Conservation (phyloP, 2,329 filamentous ascomycete species). For the Colletotrichum horii region DNA sequence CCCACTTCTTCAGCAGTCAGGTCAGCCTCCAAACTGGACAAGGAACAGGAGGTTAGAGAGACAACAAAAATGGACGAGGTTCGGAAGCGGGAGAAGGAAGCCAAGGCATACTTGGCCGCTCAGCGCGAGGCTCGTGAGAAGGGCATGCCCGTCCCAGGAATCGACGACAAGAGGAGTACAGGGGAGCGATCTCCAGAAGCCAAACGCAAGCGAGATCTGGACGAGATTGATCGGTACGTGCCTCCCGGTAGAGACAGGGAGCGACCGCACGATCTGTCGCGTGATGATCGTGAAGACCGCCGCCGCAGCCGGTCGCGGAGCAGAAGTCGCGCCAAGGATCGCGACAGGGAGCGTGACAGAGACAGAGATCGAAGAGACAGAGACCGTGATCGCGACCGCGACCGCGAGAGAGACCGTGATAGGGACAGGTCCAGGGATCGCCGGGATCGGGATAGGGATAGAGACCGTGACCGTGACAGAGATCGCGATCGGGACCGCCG, state of each 20-base stretch:
- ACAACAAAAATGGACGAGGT: conserved; percentile 67
- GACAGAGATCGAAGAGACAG: conserved; percentile 30
- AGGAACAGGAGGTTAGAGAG: conserved; percentile 55
- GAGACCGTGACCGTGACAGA: conserved; percentile 10
- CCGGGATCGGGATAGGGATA: conserved; percentile 16
- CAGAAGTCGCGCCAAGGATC: conserved; percentile 36
- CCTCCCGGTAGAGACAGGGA: conserved; percentile 45
- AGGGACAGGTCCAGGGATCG: conserved; percentile 6
- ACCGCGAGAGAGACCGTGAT: conserved; percentile 39
- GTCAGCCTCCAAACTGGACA: conserved; percentile 20
- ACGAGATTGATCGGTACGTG: conserved; percentile 53
- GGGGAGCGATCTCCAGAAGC: conserved; percentile 45
- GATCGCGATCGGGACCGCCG: not conserved
- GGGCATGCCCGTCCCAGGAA: conserved; percentile 61
- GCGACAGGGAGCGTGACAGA: conserved; percentile 34
- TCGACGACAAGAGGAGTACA: conserved; percentile 55
- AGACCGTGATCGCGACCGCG: conserved; percentile 27
- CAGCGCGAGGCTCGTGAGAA: conserved; percentile 66
- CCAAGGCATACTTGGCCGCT: conserved; percentile 67
- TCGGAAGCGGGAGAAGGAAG: conserved; percentile 66
- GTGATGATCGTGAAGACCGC: conserved; percentile 34
- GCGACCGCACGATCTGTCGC: conserved; percentile 24
- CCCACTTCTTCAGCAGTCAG: conserved; percentile 29
- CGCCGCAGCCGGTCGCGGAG: conserved; percentile 40
- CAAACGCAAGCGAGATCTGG: conserved; percentile 40